These are phyloP conservation scores for Curvularia hawaiiensis DNA, from an alignment of 2,329 filamentous ascomycete species.

Conservation along the genomic window DNA sequence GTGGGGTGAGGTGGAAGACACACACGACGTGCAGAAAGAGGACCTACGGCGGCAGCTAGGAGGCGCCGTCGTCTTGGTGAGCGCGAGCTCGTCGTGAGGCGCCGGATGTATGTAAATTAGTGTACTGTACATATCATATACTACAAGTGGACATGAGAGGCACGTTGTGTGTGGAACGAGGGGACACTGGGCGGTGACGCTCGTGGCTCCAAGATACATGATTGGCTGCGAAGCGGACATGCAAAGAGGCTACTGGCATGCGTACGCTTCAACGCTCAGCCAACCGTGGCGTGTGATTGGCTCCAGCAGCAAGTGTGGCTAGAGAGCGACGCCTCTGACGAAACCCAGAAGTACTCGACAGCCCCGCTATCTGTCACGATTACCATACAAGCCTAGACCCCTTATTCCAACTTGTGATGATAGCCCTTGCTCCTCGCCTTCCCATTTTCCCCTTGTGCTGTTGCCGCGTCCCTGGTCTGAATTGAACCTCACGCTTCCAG, in stretches of 20 bases:
- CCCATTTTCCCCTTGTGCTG: too few species aligned
- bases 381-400: neutral
- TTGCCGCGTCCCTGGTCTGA: neutral
- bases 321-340: slow-evolving; percentile 16
- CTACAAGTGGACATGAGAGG: neutral
- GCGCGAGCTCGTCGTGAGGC: slow-evolving; percentile 28
- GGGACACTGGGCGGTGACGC: neutral
- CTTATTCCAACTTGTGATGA: neutral
- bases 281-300: slow-evolving; percentile 14
- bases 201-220: neutral
- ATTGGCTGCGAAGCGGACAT: neutral
- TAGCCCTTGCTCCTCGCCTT: neutral
- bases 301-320: slow-evolving; percentile 1
- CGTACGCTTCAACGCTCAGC: neutral
- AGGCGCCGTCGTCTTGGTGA: slow-evolving; percentile 81
- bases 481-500: neutral
- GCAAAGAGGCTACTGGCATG: neutral
- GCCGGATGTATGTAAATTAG: neutral
- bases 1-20: slow-evolving; percentile 98
- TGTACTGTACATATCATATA: neutral
- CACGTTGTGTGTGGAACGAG: neutral
- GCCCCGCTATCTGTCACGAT: slow-evolving; percentile 14
- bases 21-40: slow-evolving; percentile 93
- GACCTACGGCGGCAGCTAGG: slow-evolving; percentile 87
- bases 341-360: slow-evolving; percentile 7